Conservation (phyloP, 179 eudicot genomes). For the Silene coronaria region DNA sequence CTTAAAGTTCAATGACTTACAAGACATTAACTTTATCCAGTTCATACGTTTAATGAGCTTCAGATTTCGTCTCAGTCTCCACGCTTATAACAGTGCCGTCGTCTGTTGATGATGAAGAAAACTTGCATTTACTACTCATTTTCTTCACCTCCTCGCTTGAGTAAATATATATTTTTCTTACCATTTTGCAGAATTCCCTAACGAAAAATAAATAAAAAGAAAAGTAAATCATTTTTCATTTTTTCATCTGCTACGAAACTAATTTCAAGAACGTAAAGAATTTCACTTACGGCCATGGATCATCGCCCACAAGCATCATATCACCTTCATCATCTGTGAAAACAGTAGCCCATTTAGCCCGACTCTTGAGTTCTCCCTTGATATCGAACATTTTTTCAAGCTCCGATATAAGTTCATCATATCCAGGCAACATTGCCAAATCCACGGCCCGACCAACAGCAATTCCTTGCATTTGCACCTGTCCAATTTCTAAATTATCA, state of each 20-base stretch:
- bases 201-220: background rate
- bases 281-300: constrained; percentile 80
- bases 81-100: constrained; percentile 35
- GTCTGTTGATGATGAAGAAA: constrained; percentile 35
- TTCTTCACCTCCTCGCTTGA: constrained; percentile 65
- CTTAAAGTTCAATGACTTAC: background rate
- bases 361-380: constrained; percentile 58
- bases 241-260: background rate
- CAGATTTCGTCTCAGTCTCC: constrained; percentile 43
- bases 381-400: constrained; percentile 76
- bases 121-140: constrained; percentile 43
- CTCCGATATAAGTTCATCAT: constrained; percentile 53
- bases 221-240: background rate
- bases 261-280: background rate
- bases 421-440: constrained; percentile 50
- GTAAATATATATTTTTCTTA: constrained; percentile 55
- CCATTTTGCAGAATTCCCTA: constrained; percentile 80
- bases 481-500: background rate
- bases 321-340: constrained; percentile 89
- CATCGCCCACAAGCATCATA: constrained; percentile 89
- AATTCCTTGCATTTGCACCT: constrained; percentile 94
- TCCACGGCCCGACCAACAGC: constrained; percentile 93
- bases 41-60: constrained; percentile 18
- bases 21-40: background rate
- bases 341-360: constrained; percentile 65